A percentile compares a stretch with the other conserved stretches of the same genome.
These are phyloP conservation scores for Prunus dulcis DNA, from an alignment of 306 rosid species.

Conservation along the genomic window DNA sequence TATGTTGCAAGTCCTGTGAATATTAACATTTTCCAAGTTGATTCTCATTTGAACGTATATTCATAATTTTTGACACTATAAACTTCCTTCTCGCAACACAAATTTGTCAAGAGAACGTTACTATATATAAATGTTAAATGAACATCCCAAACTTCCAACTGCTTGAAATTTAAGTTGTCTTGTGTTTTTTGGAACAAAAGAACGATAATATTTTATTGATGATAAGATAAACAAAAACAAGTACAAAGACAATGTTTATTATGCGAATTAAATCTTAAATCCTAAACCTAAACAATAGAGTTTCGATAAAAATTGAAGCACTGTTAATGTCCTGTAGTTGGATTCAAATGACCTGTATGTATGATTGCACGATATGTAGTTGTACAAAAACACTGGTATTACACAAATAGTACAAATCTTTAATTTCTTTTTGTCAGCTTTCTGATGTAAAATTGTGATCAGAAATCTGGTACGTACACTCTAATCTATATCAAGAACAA, in stretches of 20 bases:
- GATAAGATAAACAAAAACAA: too few species aligned
- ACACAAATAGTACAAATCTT: background rate
- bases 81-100: background rate
- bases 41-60: background rate
- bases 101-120: background rate
- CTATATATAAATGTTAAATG: background rate
- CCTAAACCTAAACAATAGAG: too few species aligned
- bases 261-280: too few species aligned
- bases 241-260: too few species aligned
- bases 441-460: constrained; percentile 1
- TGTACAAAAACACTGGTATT: background rate
- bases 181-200: too few species aligned
- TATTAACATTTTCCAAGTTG: background rate
- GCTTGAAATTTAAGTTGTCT: background rate
- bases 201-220: too few species aligned
- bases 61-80: background rate
- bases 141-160: background rate
- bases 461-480: constrained; percentile 1
- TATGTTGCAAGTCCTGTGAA: background rate
- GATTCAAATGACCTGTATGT: too few species aligned
- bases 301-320: too few species aligned
- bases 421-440: background rate
- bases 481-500: background rate
- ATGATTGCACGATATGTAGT: background rate
- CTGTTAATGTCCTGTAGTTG: too few species aligned